Evolutionary conservation across 1,284 basidiomycete genomes (phyloP), one percentile per base, ranked within the genome.

Genomic region (Kwoniella shivajii): DNA sequence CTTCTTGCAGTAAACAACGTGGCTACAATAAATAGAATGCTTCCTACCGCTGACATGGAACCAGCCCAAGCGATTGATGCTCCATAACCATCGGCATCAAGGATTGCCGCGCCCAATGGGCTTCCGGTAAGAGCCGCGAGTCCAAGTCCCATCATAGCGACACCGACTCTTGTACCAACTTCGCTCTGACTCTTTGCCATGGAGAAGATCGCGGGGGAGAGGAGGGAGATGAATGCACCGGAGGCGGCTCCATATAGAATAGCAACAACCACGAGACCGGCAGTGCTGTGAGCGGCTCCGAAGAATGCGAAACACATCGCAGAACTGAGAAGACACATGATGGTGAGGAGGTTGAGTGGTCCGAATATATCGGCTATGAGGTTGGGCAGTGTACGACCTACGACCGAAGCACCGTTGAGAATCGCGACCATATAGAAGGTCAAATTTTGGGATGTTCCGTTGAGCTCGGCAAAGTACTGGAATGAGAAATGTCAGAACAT

Each of bases 371-470:
- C 80, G 0, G 92, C 91, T 59, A 92, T 85, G 84, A 91, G 92
- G 74, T 98, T 98, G 0, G 94, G 92, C 10, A 96, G 79, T 0
- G 93, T 94, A 38, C 94, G 81, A 4, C 91, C 86, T 79, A 68
- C 29, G 1, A 64, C 54, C 6, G 60, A 62, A 24, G 57, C 61
- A 4, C 59, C 66, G 45, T 67, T 67, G 43, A 67, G 44, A 37
- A 65, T 62, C 6, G 66, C 59, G 18, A 67, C 43, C 38, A 46
- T 53, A 51, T 63, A 65, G 34, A 52, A 54, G 2, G 56, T 55
- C 1, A 65, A 46, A 3, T 64, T 63, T 1, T 27, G 26, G 6
- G 51, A 37, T 14, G 73, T 64, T 9, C 69, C 69, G n/a, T 71
- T 46, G 9, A 50, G 45, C 2, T 39, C 37, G 1, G 69, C 68